Percentiles rank a stretch among this genome's conserved stretches.
These are phyloP conservation scores for Sporobolomyces roseus DNA, from an alignment of 768 basidiomycete genomes.

Conservation along the genomic window DNA sequence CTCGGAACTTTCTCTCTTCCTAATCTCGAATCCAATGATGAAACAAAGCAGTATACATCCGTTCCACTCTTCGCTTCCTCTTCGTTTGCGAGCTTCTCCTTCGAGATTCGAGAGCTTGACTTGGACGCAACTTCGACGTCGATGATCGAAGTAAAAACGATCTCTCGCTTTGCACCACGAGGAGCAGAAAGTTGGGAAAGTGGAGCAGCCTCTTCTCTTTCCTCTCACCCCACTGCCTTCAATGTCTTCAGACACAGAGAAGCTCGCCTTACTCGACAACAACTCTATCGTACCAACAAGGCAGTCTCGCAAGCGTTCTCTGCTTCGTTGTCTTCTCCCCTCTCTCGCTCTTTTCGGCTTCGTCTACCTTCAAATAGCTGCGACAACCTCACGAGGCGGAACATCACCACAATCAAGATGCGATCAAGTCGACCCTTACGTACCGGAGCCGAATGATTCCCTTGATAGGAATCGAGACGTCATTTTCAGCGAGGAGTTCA, in stretches of 20 bases:
- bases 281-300: too few relatives aligned
- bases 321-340: not conserved
- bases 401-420: too few relatives aligned
- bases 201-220: not conserved
- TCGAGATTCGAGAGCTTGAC: not conserved
- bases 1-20: too few relatives aligned
- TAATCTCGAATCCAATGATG: too few relatives aligned
- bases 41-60: too few relatives aligned
- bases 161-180: conserved; percentile 12
- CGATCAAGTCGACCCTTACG: not conserved
- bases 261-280: not conserved
- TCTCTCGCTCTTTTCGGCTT: not conserved
- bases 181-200: not conserved
- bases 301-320: not conserved
- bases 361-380: not conserved
- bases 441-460: not conserved
- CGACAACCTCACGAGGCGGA: not conserved
- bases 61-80: too few relatives aligned
- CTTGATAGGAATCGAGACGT: not conserved
- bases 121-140: too few relatives aligned
- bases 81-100: too few relatives aligned
- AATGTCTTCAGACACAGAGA: not conserved
- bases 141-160: too few relatives aligned
- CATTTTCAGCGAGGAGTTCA: not conserved
- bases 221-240: too few relatives aligned